Evolutionary conservation across 1,284 basidiomycete species (phyloP).

Genomic region (Volvariella volvacea): DNA sequence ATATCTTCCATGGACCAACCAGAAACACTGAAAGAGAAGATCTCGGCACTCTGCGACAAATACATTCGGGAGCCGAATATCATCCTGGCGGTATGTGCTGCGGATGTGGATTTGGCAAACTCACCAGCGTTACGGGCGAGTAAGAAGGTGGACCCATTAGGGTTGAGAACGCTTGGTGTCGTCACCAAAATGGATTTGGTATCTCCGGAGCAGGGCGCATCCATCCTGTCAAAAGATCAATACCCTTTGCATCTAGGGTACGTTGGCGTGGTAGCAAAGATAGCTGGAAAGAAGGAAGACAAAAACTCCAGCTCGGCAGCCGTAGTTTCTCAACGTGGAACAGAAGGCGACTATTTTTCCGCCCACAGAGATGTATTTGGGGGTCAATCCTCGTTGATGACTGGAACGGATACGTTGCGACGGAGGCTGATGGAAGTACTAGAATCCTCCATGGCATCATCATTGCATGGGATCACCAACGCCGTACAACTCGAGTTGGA

Average conservation of each 20-base stretch:
- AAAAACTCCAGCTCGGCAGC: slow-evolving; percentile 42
- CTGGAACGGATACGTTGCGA: slow-evolving; percentile 87
- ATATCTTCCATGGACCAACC: slow-evolving; percentile 95
- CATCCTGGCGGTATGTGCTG: slow-evolving; percentile 95
- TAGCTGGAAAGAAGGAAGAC: slow-evolving; percentile 39
- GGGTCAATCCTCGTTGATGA: slow-evolving; percentile 66
- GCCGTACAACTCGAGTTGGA: slow-evolving; percentile 96
- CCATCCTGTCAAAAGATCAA: slow-evolving; percentile 82
- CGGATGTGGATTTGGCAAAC: slow-evolving; percentile 98
- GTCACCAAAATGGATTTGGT: slow-evolving; percentile 99
- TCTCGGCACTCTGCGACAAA: slow-evolving; percentile 83
- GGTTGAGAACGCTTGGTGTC: slow-evolving; percentile 93
- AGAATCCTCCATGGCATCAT: slow-evolving; percentile 95
- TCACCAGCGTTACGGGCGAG: slow-evolving; percentile 93
- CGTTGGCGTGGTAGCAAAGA: slow-evolving; percentile 93
- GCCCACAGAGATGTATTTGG: slow-evolving; percentile 69
- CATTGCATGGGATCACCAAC: slow-evolving; percentile 92
- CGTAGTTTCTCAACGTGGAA: slow-evolving; percentile 50
- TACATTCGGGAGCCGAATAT: slow-evolving; percentile 99
- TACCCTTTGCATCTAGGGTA: slow-evolving; percentile 98
- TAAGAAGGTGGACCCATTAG: slow-evolving; percentile 90
- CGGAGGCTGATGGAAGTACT: slow-evolving; percentile 92
- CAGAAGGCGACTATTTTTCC: slow-evolving; percentile 81
- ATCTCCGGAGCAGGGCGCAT: slow-evolving; percentile 74
- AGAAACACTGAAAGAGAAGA: slow-evolving; percentile 91